phyloP scores from a whole-genome alignment of 805 yeast genomes.

The Saturnispora sekii region DNA sequence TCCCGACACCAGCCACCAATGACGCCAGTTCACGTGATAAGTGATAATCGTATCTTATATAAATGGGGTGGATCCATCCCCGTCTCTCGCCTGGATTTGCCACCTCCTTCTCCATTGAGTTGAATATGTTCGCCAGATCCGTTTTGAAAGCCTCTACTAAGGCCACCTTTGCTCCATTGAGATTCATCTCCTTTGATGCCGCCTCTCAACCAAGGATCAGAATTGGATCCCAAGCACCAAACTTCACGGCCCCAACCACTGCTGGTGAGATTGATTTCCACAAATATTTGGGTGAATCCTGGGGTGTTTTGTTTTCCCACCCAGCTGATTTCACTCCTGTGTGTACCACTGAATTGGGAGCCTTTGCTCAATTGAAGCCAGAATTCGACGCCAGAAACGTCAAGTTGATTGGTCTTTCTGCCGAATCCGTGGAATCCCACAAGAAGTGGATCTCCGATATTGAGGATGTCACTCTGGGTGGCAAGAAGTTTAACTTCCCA shows the following conservation, averaged over 20 bases:
- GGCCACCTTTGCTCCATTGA: slow-evolving; percentile 17
- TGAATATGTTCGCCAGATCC: slow-evolving; percentile 15
- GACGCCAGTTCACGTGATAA: slow-evolving; percentile 2
- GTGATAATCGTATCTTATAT: neutral
- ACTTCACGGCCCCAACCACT: slow-evolving; percentile 76
- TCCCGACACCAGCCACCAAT: neutral
- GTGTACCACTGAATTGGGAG: slow-evolving; percentile 93
- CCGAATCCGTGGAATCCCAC: slow-evolving; percentile 74
- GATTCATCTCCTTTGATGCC: slow-evolving; percentile 37
- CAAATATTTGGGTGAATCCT: slow-evolving; percentile 72
- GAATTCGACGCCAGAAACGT: slow-evolving; percentile 80
- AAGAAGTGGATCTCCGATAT: slow-evolving; percentile 84
- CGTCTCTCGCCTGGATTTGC: neutral
- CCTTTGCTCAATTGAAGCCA: slow-evolving; percentile 80
- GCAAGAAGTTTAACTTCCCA: slow-evolving; percentile 74
- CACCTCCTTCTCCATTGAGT: neutral
- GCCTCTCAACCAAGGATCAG: slow-evolving; percentile 56
- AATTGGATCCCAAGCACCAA: slow-evolving; percentile 81
- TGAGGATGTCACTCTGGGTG: slow-evolving; percentile 64
- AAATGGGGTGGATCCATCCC: neutral
- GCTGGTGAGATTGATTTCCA: slow-evolving; percentile 80
- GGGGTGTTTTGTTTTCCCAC: slow-evolving; percentile 87
- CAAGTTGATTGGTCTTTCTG: slow-evolving; percentile 84
- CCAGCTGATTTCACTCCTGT: slow-evolving; percentile 97
- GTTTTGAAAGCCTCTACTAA: slow-evolving; percentile 11